phyloP scores from a whole-genome alignment of 345 rosid genomes.

The Arabidopsis arenosa region DNA sequence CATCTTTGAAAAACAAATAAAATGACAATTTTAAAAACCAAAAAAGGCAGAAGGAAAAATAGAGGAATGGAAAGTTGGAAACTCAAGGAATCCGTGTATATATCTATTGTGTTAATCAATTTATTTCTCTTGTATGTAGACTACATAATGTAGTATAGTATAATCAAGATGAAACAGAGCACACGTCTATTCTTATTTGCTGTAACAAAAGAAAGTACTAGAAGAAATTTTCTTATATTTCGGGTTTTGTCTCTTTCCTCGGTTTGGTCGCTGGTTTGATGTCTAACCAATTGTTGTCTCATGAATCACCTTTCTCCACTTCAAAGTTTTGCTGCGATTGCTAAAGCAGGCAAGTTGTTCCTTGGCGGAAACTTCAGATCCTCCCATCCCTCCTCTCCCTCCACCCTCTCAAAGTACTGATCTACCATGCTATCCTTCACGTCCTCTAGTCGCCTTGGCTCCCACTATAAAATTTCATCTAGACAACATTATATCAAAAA shows the following conservation, averaged over 20 bases:
- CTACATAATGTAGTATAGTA: too few relatives aligned
- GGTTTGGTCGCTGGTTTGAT: not conserved
- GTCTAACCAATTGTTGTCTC: not conserved
- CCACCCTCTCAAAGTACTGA: slow-evolving; percentile 59
- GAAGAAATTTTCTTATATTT: not conserved
- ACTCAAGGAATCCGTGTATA: too few relatives aligned
- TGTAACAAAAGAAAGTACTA: not conserved
- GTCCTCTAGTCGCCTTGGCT: slow-evolving; percentile 65
- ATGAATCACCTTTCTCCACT: not conserved
- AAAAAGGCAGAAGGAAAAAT: too few relatives aligned
- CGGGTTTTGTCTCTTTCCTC: not conserved
- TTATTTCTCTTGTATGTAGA: too few relatives aligned
- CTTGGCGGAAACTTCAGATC: slow-evolving; percentile 66
- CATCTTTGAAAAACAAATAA: too few relatives aligned
- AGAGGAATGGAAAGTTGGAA: too few relatives aligned
- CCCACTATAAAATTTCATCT: slow-evolving; percentile 57
- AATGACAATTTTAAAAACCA: too few relatives aligned
- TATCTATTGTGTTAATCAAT: too few relatives aligned
- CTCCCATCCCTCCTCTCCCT: slow-evolving; percentile 50
- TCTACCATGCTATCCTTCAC: slow-evolving; percentile 59
- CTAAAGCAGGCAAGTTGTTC: slow-evolving; percentile 49
- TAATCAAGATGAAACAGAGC: not conserved
- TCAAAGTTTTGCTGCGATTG: slow-evolving; percentile 65
- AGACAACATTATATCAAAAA: not conserved
- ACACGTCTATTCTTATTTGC: not conserved